A percentile compares a stretch with the other conserved stretches of the same genome.
Conservation (phyloP, 495 filamentous ascomycete species). For the Tuber umbilicatum region DNA sequence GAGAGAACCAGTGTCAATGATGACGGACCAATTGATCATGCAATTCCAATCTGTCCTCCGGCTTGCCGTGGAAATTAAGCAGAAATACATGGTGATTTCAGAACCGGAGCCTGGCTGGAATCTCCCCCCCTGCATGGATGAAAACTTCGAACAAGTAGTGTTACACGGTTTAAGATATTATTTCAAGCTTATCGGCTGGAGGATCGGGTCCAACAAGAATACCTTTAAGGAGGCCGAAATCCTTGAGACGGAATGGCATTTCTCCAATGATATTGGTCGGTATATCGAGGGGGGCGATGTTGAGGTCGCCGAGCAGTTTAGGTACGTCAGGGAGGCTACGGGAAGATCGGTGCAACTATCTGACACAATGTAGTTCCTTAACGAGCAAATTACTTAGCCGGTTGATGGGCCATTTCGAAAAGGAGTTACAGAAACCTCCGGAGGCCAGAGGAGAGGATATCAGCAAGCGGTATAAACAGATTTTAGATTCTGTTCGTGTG, state of each 20-base stretch:
- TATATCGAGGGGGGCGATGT: slow-evolving; percentile 87
- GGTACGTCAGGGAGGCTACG: slow-evolving; percentile 44
- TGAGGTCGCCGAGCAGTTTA: slow-evolving; percentile 98
- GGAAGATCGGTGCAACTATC: slow-evolving; percentile 2
- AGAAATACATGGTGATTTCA: slow-evolving; percentile 74
- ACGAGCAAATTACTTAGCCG: slow-evolving; percentile 85
- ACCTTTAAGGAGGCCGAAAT: slow-evolving; percentile 98
- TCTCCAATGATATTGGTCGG: slow-evolving; percentile 83
- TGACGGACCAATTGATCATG: slow-evolving; percentile 92
- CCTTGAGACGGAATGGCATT: slow-evolving; percentile 93
- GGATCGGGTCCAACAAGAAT: slow-evolving; percentile 93
- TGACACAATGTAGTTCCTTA: slow-evolving; percentile 54
- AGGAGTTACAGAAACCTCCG: slow-evolving; percentile 71
- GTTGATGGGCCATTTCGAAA: slow-evolving; percentile 82
- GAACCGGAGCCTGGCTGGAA: slow-evolving; percentile 91
- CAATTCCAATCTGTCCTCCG: slow-evolving; percentile 92
- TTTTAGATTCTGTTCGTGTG: slow-evolving; percentile 89
- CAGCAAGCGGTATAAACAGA: slow-evolving; percentile 93
- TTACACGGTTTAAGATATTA: slow-evolving; percentile 94
- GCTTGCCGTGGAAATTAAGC: slow-evolving; percentile 85
- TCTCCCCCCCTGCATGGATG: slow-evolving; percentile 89
- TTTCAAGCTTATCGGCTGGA: slow-evolving; percentile 95
- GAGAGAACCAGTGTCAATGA: slow-evolving; percentile 72
- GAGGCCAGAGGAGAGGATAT: slow-evolving; percentile 81
- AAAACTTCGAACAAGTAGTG: slow-evolving; percentile 92